Conservation (phyloP, 176 grass and related monocot genomes). For the Zea luxurians region DNA sequence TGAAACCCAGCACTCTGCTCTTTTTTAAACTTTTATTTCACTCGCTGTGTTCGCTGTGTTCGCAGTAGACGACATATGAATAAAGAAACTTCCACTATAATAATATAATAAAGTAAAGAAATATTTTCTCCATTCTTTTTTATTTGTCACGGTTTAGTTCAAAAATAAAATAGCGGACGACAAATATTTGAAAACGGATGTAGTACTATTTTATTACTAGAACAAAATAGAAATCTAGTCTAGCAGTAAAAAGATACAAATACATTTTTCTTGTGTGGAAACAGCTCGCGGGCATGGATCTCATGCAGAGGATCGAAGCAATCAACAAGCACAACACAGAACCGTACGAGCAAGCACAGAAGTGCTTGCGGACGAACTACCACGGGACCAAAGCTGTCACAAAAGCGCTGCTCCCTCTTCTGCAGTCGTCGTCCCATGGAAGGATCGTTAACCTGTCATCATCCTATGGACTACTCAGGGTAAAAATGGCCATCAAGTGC, state of each 20-base stretch:
- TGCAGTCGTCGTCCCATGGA: constrained; percentile 41
- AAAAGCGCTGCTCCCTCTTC: constrained; percentile 51
- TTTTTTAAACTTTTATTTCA: no score
- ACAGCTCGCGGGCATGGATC: background rate
- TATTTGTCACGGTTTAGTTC: no score
- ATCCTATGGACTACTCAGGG: constrained; percentile 33
- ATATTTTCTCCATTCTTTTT: no score
- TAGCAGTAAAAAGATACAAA: background rate
- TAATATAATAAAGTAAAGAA: no score
- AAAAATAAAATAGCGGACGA: no score
- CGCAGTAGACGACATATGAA: no score
- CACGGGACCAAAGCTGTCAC: constrained; percentile 50
- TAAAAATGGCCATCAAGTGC: background rate
- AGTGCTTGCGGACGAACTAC: constrained; percentile 63
- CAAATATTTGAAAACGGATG: no score
- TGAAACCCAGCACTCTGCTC: no score
- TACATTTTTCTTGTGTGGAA: background rate
- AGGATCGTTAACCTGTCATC: constrained; percentile 62
- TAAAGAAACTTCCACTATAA: no score
- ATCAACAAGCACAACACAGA: constrained; percentile 9
- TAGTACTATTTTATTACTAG: no score
- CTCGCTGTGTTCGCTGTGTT: no score
- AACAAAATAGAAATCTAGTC: no score
- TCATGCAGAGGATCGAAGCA: background rate
- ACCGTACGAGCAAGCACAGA: constrained; percentile 45